Evolutionary conservation across 2,329 filamentous ascomycete species (phyloP).

Genomic region (Penicillium sp.): DNA sequence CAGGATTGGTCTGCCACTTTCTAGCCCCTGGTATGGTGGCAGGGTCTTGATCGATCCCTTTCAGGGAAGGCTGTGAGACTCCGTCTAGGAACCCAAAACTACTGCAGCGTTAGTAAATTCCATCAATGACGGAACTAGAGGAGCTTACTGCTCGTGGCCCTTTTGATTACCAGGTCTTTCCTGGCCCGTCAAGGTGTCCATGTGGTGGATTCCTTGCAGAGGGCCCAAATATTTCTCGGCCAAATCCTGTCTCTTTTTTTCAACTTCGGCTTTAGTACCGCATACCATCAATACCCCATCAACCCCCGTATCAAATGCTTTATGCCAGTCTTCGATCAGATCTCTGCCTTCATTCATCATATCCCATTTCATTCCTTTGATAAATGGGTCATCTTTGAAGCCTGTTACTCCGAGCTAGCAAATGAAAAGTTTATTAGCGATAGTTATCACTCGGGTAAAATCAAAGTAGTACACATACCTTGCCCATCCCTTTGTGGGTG

Average conservation of each 20-base stretch:
- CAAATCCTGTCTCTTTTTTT: neutral
- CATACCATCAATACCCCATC: constrained; percentile 14
- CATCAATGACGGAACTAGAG: neutral
- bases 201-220: neutral
- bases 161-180: constrained; percentile 4
- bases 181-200: neutral
- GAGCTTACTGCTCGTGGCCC: constrained; percentile 26
- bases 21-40: constrained; percentile 1
- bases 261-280: neutral
- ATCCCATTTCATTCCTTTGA: constrained; percentile 17
- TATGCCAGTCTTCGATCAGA: constrained; percentile 3
- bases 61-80: constrained; percentile 46
- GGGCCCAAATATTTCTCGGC: constrained; percentile 3
- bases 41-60: constrained; percentile 33
- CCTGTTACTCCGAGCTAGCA: neutral
- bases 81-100: constrained; percentile 52
- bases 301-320: constrained; percentile 6
- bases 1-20: neutral
- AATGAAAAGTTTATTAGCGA: too few relatives aligned
- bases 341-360: constrained; percentile 15
- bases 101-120: neutral
- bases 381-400: constrained; percentile 14
- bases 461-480: too few relatives aligned
- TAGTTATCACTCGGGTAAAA: too few relatives aligned
- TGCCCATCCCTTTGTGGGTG: constrained; percentile 9